Base-by-base conservation (phyloP, 176 grass and related monocot species). In the Phoenix roebelenii region DNA sequence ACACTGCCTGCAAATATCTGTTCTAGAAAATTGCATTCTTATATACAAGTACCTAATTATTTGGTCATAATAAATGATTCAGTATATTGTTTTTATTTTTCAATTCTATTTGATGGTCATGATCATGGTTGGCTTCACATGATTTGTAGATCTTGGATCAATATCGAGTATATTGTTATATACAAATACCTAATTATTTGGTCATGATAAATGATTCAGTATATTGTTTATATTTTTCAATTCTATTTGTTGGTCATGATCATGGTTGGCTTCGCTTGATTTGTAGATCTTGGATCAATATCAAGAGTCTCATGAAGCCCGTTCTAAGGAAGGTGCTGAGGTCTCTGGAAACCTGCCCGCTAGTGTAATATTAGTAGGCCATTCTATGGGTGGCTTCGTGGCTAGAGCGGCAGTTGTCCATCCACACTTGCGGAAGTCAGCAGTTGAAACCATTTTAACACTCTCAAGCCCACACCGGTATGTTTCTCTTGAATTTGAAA, bases 301-400 rank as follows among this genome's bases (percentile, higher is more conserved):
- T 70, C 80, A 68, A 71, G 87, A 97, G 72, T 97, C 93, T 60
- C 73, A 70, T 52, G 75, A 85, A 70, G 72, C 67, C 3, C 52
- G 72, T 66, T 63, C 61, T 69, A 97, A 92, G 22, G 93, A 84
- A 58, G 76, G 73, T 75, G 63, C 58, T 66, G 76, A 82, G 52
- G 60, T 78, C 25, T 71, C 72, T 77, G 54, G 23, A 73, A 65
- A 64, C 57, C 72, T 88, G 66, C 93, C 93, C 29, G 83, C 78
- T 32, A 85, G 81, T 82, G 81, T 97, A 57, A 92, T 97, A 75
- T 69, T 98, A 25, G 79, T 98, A 77, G 93, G 93, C 19, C 93
- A 98, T 77, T 98, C 93, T 15, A 98, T 98, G 93, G 93, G 93
- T 73, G 93, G 93, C 74, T 98, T 98, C 80, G 93, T 98, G 14